Percentiles rank a stretch among this genome's conserved stretches.
Evolutionary conservation across 2,329 filamentous ascomycete genomes (phyloP).

Genomic region (Fusarium duplospermum): DNA sequence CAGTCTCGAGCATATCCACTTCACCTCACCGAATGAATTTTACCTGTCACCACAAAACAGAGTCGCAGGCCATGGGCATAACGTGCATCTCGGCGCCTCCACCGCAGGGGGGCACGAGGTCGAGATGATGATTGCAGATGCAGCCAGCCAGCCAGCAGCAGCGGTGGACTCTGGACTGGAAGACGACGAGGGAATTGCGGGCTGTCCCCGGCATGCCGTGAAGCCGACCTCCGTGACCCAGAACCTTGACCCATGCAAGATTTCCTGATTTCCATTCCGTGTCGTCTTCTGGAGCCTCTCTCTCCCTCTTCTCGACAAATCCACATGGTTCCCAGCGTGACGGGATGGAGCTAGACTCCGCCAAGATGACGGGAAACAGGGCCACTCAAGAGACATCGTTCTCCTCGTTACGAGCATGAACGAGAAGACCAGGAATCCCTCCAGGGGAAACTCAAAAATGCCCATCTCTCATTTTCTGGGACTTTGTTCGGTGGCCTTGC

Average conservation of each 20-base stretch:
- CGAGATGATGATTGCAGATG: slow-evolving; percentile 4
- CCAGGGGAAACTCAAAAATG: background rate
- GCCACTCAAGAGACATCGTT: background rate
- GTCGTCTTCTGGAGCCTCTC: background rate
- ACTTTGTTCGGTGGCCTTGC: background rate
- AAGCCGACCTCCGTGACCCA: slow-evolving; percentile 27
- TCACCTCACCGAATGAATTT: slow-evolving; percentile 7
- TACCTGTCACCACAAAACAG: slow-evolving; percentile 23
- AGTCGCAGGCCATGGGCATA: background rate
- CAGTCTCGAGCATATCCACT: slow-evolving; percentile 24
- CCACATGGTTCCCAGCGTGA: background rate
- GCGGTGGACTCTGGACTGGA: background rate
- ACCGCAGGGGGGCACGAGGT: background rate
- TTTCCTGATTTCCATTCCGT: background rate
- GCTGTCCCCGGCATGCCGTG: slow-evolving; percentile 18
- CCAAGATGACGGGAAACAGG: background rate
- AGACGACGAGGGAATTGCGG: slow-evolving; percentile 4
- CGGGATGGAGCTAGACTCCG: background rate
- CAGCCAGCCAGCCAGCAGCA: background rate
- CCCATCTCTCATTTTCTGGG: background rate
- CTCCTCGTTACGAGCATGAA: background rate
- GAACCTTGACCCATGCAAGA: background rate
- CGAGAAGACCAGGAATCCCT: background rate
- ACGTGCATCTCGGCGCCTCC: background rate
- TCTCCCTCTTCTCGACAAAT: background rate